Evolutionary conservation across 1,284 basidiomycete species (phyloP).

Genomic region (Porogramme epimiltina): DNA sequence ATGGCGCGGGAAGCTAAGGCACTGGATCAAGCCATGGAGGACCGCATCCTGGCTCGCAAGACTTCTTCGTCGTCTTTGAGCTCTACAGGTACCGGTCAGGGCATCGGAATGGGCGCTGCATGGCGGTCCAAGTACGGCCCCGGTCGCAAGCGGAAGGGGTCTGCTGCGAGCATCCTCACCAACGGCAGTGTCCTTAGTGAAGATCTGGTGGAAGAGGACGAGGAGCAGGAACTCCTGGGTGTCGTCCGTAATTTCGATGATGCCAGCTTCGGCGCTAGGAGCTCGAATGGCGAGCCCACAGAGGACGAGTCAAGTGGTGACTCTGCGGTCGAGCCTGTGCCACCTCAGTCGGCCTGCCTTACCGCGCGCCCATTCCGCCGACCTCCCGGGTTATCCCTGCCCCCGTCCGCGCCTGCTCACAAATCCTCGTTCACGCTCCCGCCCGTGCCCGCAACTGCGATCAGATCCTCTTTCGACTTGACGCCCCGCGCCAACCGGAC

Average conservation of each 20-base stretch:
- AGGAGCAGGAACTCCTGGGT: constrained; percentile 69
- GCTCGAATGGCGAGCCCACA: constrained; percentile 39
- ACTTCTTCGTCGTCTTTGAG: constrained; percentile 64
- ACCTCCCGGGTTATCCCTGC: constrained; percentile 30
- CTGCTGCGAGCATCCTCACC: constrained; percentile 68
- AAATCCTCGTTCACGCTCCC: constrained; percentile 29
- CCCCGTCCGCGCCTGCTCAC: constrained; percentile 54
- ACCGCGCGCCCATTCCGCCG: constrained; percentile 31
- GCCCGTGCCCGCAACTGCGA: constrained; percentile 40
- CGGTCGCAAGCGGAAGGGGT: constrained; percentile 67
- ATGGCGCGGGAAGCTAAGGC: constrained; percentile 74
- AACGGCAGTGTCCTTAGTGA: constrained; percentile 73
- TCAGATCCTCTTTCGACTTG: constrained; percentile 55
- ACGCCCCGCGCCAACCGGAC: constrained; percentile 32
- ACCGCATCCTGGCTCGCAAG: constrained; percentile 73
- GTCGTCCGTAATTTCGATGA: constrained; percentile 67
- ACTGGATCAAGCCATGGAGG: constrained; percentile 83
- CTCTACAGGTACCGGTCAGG: constrained; percentile 51
- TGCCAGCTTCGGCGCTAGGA: constrained; percentile 41
- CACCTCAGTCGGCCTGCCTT: constrained; percentile 15
- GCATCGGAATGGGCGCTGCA: constrained; percentile 52
- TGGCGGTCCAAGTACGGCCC: constrained; percentile 62
- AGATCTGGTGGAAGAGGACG: constrained; percentile 79
- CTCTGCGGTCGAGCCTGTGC: constrained; percentile 29
- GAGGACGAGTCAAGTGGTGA: constrained; percentile 39